Base-by-base conservation (phyloP, 192 early-diverging fungal species). In the Rhizoclosmatium sp. region DNA sequence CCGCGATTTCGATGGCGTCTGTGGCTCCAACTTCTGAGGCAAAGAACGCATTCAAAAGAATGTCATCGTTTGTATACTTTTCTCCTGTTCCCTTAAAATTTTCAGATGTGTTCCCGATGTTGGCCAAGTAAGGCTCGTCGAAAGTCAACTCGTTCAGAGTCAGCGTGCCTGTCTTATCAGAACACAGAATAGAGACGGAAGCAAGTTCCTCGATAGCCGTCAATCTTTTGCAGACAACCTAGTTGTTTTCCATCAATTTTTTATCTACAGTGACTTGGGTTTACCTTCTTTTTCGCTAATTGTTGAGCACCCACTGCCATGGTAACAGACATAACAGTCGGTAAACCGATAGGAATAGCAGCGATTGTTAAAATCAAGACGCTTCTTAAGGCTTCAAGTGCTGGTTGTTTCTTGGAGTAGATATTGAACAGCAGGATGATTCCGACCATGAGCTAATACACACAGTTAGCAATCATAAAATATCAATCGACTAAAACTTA, bases 241-340 rank as follows among this genome's bases (percentile, higher is more conserved):
- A 58, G n/a, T 58, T 9, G 9, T n/a, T n/a, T n/a, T n/a, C n/a
- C n/a, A n/a, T 9, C 10, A 58, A 58, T 58, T 12, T 58, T 58
- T 58, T n/a, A 58, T 9, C n/a, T n/a, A 12, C 10, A 58, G n/a
- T 58, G 56, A 58, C 9, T 58, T 58, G 9, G 56, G 9, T 58
- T 58, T 70, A 96, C 96, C 82, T 97, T 82, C 84, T 95, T 94
- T 12, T 89, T 85, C 40, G 95, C 94, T 39, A 97, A 86, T 84
- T 94, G 90, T 73, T 93, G 91, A 62, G 94, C 95, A 70, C 95
- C 95, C 4, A 97, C 91, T 1, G 95, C 95, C 95, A 97, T 97
- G 71, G 95, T 97, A 45, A 97, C 95, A 21, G 95, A 93, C 90
- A 96, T 90, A 51, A 97, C 94, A 0, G 95, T 95, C 16, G 95